phyloP scores from a whole-genome alignment of 2,329 filamentous ascomycete genomes.

The Cordyceps tenuipes region DNA sequence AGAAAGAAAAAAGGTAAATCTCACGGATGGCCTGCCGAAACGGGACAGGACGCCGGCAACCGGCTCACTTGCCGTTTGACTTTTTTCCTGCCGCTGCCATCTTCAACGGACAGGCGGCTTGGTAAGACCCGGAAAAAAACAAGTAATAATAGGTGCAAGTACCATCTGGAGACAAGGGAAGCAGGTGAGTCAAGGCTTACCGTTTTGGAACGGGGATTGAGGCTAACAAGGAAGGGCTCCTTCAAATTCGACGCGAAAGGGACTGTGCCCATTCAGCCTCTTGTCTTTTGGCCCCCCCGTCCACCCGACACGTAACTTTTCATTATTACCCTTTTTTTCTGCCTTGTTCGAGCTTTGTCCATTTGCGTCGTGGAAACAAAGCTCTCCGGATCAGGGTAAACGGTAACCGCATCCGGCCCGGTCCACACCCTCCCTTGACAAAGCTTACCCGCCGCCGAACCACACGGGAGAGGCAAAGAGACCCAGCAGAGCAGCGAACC shows the following conservation, averaged over 20 bases:
- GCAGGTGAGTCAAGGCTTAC: slow-evolving; percentile 8
- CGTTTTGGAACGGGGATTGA: slow-evolving; percentile 1
- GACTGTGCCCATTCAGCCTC: not conserved
- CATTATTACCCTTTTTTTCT: not conserved
- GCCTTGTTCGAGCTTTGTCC: not conserved
- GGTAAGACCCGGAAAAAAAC: not conserved
- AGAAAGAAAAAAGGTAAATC: not conserved
- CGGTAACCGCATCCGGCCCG: not conserved
- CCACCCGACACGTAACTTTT: no score
- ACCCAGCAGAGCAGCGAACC: slow-evolving; percentile 5
- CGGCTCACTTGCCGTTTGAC: not conserved
- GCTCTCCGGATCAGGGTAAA: slow-evolving; percentile 3
- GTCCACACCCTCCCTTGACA: not conserved
- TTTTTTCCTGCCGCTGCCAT: not conserved
- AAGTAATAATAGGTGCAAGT: not conserved
- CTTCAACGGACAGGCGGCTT: slow-evolving; percentile 6
- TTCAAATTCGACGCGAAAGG: not conserved
- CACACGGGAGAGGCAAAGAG: not conserved
- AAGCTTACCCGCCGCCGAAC: not conserved
- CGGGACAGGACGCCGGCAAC: not conserved
- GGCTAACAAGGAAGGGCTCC: slow-evolving; percentile 1
- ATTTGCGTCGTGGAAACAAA: not conserved
- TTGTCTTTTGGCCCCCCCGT: not conserved
- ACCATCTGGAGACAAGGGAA: not conserved
- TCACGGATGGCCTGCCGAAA: not conserved